Base-by-base conservation (phyloP, 305 asterid genomes). In the Andrographis paniculata region DNA sequence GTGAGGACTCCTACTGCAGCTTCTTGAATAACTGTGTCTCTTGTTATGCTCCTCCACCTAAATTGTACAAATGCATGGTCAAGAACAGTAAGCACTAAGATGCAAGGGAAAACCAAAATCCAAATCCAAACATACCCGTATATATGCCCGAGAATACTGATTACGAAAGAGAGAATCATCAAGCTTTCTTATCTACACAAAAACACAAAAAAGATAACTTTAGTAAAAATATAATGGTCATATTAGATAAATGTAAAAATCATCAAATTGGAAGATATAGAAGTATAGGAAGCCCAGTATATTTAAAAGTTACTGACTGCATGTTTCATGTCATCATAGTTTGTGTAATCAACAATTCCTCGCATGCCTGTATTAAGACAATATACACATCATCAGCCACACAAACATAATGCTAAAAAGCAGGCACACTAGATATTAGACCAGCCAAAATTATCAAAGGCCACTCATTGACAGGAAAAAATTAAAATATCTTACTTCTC, bases 271-370 rank as follows among this genome's bases (percentile, higher is more conserved):
- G 20, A 42, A 17, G 17, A 53, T 22, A 2, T 4, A 15, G 36
- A 17, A n/a, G n/a, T n/a, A n/a, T n/a, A n/a, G n/a, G n/a, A n/a
- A n/a, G n/a, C n/a, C n/a, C 20, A 20, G 20, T 15, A 12, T 14
- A 22, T 42, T 52, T 24, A 31, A 11, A 38, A n/a, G n/a, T n/a
- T n/a, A 28, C 94, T 68, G 53, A 82, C 94, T 36, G 94, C 95
- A 45, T 86, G 79, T 72, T 74, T 82, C 95, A 82, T 82, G 69
- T 86, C 95, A 20, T 82, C 92, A 30, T 71, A 82, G 70, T 64
- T 73, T 20, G 82, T 75, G 59, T 82, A 86, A 70, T 86, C 95
- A 50, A 79, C 86, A 50, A 86, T 61, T 51, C 95, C 95, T 47
- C 75, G 77, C 74, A 72, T 70, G 50, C 94, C 95, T 82, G 62